Percentiles rank a stretch among this genome's conserved stretches.
Conservation (phyloP, 768 basidiomycete species). For the Lentinula sp. region DNA sequence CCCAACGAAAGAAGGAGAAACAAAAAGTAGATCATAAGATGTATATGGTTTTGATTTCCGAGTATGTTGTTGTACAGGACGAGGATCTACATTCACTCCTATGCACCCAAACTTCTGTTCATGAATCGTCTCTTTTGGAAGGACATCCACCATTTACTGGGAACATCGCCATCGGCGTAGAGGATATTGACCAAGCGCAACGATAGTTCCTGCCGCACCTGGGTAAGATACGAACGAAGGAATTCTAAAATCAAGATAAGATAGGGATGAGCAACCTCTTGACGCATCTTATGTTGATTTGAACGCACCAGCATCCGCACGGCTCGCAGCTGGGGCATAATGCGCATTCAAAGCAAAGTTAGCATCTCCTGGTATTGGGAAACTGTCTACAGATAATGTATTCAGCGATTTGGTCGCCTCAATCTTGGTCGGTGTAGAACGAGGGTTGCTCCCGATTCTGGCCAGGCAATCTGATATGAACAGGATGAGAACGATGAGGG, state of each 20-base stretch:
- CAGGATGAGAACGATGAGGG: conserved; percentile 95
- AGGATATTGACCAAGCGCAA: conserved; percentile 80
- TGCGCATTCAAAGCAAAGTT: conserved; percentile 91
- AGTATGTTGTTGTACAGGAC: conserved; percentile 14
- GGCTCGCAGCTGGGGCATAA: conserved; percentile 73
- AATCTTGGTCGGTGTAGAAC: conserved; percentile 64
- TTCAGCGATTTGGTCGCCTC: conserved; percentile 87
- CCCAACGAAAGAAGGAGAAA: conserved; percentile 75
- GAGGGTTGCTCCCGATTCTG: conserved; percentile 66
- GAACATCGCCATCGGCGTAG: conserved; percentile 90
- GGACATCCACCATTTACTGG: conserved; percentile 99
- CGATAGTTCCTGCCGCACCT: conserved; percentile 90
- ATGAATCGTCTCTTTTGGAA: conserved; percentile 98
- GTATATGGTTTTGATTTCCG: background rate
- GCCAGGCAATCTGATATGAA: conserved; percentile 96
- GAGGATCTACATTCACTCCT: conserved; percentile 16
- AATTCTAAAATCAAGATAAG: conserved; percentile 48
- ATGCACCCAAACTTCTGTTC: conserved; percentile 81
- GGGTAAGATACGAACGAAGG: conserved; percentile 85
- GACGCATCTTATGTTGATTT: background rate
- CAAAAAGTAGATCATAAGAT: conserved; percentile 31
- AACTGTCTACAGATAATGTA: conserved; percentile 89
- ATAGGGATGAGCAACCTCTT: background rate
- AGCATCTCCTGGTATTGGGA: conserved; percentile 93
- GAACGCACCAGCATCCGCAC: conserved; percentile 73